Percentiles rank a stretch among this genome's conserved stretches.
These are phyloP conservation scores for Pseudogymnoascus sp. DNA, from an alignment of 2,329 filamentous ascomycete species.

Conservation along the genomic window DNA sequence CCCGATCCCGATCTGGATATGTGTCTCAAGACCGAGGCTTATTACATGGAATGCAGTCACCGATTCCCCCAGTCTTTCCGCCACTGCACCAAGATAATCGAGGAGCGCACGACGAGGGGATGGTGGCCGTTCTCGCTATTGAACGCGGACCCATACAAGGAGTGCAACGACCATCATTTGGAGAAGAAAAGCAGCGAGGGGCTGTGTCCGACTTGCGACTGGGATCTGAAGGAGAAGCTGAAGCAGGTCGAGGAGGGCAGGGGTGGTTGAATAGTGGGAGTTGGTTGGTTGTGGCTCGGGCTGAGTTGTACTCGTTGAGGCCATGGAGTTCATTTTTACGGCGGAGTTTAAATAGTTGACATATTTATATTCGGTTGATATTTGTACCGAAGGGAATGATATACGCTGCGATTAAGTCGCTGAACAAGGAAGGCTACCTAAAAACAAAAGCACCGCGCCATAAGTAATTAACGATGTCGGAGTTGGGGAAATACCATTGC, in stretches of 20 bases:
- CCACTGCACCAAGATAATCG: background rate
- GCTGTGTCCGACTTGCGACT: background rate
- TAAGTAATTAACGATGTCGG: background rate
- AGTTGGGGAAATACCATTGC: background rate
- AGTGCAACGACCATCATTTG: background rate
- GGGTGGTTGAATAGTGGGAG: background rate
- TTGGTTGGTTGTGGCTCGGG: background rate
- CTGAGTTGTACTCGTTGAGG: background rate
- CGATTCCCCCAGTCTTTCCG: background rate
- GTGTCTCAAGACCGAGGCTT: constrained; percentile 4
- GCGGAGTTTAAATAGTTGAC: background rate
- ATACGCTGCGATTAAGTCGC: background rate
- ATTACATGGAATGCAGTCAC: background rate
- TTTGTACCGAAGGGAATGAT: background rate
- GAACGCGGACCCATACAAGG: constrained; percentile 2
- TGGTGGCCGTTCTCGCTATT: background rate
- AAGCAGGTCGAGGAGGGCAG: background rate
- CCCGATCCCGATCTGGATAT: background rate
- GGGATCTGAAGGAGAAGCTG: background rate
- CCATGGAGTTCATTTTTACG: background rate
- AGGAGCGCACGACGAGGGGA: background rate
- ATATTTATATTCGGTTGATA: background rate
- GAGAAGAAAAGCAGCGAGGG: constrained; percentile 3
- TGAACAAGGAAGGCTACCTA: background rate
- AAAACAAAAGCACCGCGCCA: background rate